A percentile compares a stretch with the other conserved stretches of the same genome.
Conservation (phyloP, 306 rosid species). For the Glycine soja region DNA sequence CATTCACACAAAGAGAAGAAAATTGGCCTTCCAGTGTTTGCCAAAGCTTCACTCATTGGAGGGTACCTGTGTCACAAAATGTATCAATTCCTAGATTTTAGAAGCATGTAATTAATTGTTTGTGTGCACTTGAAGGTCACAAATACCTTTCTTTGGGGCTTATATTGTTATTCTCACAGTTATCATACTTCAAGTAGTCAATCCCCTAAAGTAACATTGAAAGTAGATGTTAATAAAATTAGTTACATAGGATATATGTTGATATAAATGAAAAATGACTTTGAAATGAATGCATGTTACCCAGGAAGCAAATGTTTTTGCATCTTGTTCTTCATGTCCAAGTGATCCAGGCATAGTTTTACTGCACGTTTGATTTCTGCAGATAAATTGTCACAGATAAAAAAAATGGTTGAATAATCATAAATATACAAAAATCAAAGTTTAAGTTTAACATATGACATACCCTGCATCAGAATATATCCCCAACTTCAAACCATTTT, state of each 20-base stretch:
- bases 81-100: constrained; percentile 15
- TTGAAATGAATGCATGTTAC: constrained; percentile 47
- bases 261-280: constrained; percentile 6
- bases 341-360: constrained; percentile 79
- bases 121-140: neutral
- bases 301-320: constrained; percentile 83
- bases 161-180: constrained; percentile 61
- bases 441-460: constrained; percentile 11
- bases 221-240: neutral
- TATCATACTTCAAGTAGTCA: constrained; percentile 87
- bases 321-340: constrained; percentile 78
- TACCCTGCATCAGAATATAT: constrained; percentile 91
- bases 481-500: constrained; percentile 76
- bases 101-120: neutral
- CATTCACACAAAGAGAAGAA: constrained; percentile 80
- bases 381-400: constrained; percentile 11
- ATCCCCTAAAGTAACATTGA: constrained; percentile 55
- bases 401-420: constrained; percentile 31
- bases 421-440: neutral
- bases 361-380: constrained; percentile 73
- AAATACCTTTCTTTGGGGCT: constrained; percentile 70
- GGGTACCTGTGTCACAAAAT: constrained; percentile 63
- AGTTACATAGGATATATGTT: neutral
- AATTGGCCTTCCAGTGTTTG: constrained; percentile 60
- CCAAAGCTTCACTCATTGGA: constrained; percentile 66